Conservation (phyloP, 163 green algal genomes). For the Chlorella variabilis region DNA sequence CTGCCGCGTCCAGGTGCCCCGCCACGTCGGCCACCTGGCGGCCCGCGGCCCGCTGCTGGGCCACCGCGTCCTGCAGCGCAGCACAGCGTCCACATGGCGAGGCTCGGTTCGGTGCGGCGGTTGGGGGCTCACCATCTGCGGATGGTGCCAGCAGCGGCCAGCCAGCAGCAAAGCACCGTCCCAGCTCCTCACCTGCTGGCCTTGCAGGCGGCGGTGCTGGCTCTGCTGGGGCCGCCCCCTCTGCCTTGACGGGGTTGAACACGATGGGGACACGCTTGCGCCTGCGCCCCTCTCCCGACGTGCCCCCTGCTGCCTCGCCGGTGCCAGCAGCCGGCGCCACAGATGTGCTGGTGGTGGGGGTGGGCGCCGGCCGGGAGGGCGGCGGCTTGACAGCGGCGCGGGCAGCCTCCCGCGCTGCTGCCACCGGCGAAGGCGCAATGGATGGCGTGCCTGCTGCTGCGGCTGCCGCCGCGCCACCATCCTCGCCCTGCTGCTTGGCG, state of each 20-base stretch:
- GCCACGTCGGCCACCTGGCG: background rate
- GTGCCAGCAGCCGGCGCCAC: background rate
- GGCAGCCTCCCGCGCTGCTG: background rate
- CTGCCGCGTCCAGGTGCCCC: background rate
- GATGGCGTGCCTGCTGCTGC: background rate
- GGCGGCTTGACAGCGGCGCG: background rate
- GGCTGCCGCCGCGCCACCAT: background rate
- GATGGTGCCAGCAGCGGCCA: background rate
- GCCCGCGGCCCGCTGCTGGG: background rate
- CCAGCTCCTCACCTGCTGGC: background rate
- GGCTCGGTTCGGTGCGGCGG: no score
- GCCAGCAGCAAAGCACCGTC: background rate
- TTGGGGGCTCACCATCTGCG: no score
- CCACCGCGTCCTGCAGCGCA: background rate
- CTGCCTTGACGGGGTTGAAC: background rate
- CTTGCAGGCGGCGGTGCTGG: background rate
- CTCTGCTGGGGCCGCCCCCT: background rate
- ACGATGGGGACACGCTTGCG: conserved; percentile 30
- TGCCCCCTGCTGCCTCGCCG: background rate
- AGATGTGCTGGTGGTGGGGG: background rate
- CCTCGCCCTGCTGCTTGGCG: background rate
- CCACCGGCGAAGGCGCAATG: background rate
- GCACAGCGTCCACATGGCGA: no score
- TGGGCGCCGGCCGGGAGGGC: background rate
- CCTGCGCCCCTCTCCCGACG: conserved; percentile 5